These are phyloP conservation scores for Chalciporus sp. DNA, from an alignment of 1,284 basidiomycete species.

Conservation along the genomic window DNA sequence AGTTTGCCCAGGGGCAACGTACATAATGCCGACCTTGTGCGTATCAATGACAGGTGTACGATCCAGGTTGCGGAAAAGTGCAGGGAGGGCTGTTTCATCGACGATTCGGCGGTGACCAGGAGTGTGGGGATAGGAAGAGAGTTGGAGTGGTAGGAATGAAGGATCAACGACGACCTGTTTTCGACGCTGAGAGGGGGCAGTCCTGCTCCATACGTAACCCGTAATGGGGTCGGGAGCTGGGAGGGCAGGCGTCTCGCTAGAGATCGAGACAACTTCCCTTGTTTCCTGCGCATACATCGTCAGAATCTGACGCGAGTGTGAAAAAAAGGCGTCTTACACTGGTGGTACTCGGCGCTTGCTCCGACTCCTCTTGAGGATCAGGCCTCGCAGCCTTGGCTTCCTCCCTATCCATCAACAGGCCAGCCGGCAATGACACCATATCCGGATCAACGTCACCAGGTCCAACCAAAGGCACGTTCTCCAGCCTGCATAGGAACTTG, in stretches of 20 bases:
- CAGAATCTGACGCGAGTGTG: conserved; percentile 6
- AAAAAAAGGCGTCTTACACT: conserved; percentile 14
- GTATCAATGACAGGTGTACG: conserved; percentile 95
- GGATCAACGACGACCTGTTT: conserved; percentile 88
- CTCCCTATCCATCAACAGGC: conserved; percentile 73
- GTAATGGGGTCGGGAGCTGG: conserved; percentile 66
- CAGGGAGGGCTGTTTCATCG: conserved; percentile 54
- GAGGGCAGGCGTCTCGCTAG: conserved; percentile 18
- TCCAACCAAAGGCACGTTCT: conserved; percentile 86
- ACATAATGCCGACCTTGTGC: conserved; percentile 95
- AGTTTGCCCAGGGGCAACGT: conserved; percentile 91
- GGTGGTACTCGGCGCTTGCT: not conserved
- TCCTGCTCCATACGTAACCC: conserved; percentile 83
- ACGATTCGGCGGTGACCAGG: conserved; percentile 51
- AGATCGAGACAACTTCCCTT: conserved; percentile 7
- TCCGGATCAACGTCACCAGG: conserved; percentile 84
- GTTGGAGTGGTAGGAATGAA: conserved; percentile 83
- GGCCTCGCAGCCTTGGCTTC: conserved; percentile 36
- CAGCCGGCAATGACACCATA: conserved; percentile 68
- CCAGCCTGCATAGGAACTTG: conserved; percentile 84
- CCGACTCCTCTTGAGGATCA: conserved; percentile 14
- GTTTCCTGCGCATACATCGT: conserved; percentile 26
- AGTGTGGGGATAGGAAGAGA: conserved; percentile 76
- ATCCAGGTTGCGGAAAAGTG: conserved; percentile 76
- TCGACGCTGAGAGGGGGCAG: conserved; percentile 83